Conservation (phyloP, 352 stramenopile genomes). For the Nothophytophthora sp. region DNA sequence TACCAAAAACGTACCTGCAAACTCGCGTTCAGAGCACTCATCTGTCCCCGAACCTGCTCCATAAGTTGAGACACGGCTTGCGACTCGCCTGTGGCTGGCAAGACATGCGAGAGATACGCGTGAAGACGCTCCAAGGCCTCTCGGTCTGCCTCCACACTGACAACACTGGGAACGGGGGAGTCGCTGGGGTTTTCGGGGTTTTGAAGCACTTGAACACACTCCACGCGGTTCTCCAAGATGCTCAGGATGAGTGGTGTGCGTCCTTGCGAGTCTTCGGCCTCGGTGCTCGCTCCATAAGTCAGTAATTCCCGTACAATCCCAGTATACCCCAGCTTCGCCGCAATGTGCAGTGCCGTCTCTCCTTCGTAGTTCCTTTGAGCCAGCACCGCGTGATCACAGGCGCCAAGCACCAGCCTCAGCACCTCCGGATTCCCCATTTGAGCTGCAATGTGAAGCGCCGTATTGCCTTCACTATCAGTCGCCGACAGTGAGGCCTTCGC, state of each 20-base stretch:
- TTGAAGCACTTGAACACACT: conserved; percentile 69
- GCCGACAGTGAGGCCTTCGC: conserved; percentile 67
- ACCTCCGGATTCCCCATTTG: conserved; percentile 82
- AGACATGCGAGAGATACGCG: conserved; percentile 25
- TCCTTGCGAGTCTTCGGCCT: conserved; percentile 58
- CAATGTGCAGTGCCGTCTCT: conserved; percentile 91
- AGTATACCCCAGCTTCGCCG: conserved; percentile 47
- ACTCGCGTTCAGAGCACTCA: conserved; percentile 24
- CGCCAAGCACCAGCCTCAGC: conserved; percentile 72
- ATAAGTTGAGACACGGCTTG: conserved; percentile 33
- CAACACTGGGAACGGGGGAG: conserved; percentile 2
- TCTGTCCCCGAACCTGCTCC: conserved; percentile 26
- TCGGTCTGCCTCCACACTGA: too few species aligned
- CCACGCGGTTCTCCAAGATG: conserved; percentile 72
- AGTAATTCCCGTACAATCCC: conserved; percentile 47
- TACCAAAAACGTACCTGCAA: conserved; percentile 26
- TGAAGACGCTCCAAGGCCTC: conserved; percentile 29
- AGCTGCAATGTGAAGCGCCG: conserved; percentile 78
- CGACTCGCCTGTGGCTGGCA: conserved; percentile 15
- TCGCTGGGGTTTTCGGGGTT: conserved; percentile 11
- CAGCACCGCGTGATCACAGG: conserved; percentile 58
- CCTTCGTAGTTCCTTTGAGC: conserved; percentile 88
- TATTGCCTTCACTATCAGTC: conserved; percentile 84
- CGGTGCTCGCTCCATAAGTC: conserved; percentile 32
- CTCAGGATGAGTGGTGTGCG: conserved; percentile 64